A percentile compares a stretch with the other conserved stretches of the same genome.
phyloP scores from a whole-genome alignment of 2,329 filamentous ascomycete genomes.

The Torrubiella hemipterigena region DNA sequence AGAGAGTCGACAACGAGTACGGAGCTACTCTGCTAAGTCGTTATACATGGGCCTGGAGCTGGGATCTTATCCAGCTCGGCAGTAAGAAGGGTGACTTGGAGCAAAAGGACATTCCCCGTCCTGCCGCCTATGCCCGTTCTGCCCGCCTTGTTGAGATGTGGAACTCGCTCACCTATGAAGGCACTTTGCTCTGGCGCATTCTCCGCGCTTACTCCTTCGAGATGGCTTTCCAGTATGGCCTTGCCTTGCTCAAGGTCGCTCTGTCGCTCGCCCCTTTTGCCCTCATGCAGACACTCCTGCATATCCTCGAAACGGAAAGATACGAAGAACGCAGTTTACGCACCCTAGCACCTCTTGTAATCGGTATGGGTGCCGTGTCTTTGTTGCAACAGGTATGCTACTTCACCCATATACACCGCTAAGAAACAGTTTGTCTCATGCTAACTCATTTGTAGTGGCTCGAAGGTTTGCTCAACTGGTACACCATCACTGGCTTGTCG shows the following conservation, averaged over 20 bases:
- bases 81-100: constrained; percentile 47
- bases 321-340: constrained; percentile 30
- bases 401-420: too few species aligned
- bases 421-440: constrained; percentile 4
- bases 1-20: constrained; percentile 50
- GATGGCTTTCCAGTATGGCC: constrained; percentile 45
- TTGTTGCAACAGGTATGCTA: constrained; percentile 42
- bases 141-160: constrained; percentile 37
- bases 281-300: constrained; percentile 53
- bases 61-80: constrained; percentile 40
- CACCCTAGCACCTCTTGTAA: constrained; percentile 56
- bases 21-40: constrained; percentile 48
- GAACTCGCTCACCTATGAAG: constrained; percentile 31
- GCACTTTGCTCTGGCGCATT: constrained; percentile 48
- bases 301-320: constrained; percentile 45
- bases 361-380: constrained; percentile 48
- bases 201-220: constrained; percentile 42
- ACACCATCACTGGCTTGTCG: constrained; percentile 48
- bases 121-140: constrained; percentile 42
- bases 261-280: constrained; percentile 61
- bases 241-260: constrained; percentile 42
- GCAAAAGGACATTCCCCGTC: constrained; percentile 47
- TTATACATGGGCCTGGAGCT: constrained; percentile 56
- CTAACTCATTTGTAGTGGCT: constrained; percentile 34
- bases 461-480: constrained; percentile 56